These are phyloP conservation scores for Termitomyces sp. DNA, from an alignment of 768 basidiomycete genomes.

Conservation along the genomic window DNA sequence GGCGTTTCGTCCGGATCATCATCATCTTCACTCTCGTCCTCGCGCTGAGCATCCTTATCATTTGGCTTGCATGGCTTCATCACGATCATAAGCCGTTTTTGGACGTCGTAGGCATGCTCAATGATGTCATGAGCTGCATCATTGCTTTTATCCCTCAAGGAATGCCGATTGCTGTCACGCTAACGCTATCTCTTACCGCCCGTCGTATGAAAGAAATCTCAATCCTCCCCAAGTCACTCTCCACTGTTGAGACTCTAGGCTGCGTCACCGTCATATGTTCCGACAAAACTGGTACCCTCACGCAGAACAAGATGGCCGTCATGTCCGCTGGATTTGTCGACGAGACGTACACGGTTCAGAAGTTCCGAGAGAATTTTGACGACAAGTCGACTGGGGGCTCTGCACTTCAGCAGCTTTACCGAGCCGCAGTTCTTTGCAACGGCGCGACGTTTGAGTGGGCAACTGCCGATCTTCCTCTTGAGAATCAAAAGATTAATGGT, in stretches of 20 bases:
- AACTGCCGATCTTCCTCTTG: slow-evolving; percentile 23
- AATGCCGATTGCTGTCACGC: slow-evolving; percentile 51
- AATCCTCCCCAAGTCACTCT: slow-evolving; percentile 42
- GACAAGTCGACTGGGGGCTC: slow-evolving; percentile 1
- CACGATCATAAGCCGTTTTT: slow-evolving; percentile 42
- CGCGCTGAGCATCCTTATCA: slow-evolving; percentile 43
- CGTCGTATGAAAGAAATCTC: slow-evolving; percentile 16
- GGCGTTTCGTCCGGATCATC: slow-evolving; percentile 54
- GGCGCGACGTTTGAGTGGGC: slow-evolving; percentile 47
- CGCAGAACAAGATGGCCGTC: slow-evolving; percentile 59
- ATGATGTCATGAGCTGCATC: slow-evolving; percentile 50
- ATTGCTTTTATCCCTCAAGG: slow-evolving; percentile 49
- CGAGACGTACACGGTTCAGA: slow-evolving; percentile 28
- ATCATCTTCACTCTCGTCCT: slow-evolving; percentile 37
- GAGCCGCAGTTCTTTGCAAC: slow-evolving; percentile 54
- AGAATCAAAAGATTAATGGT: slow-evolving; percentile 37
- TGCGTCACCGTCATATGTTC: slow-evolving; percentile 52
- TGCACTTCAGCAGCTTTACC: slow-evolving; percentile 24
- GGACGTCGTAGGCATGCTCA: slow-evolving; percentile 47
- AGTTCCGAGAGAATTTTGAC: slow-evolving; percentile 18
- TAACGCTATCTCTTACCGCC: slow-evolving; percentile 37
- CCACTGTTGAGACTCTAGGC: slow-evolving; percentile 68
- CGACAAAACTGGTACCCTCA: slow-evolving; percentile 65
- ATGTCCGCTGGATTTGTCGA: slow-evolving; percentile 42
- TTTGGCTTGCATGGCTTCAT: slow-evolving; percentile 44